phyloP scores from a whole-genome alignment of 2,329 filamentous ascomycete species.

The Neurospora sp. region DNA sequence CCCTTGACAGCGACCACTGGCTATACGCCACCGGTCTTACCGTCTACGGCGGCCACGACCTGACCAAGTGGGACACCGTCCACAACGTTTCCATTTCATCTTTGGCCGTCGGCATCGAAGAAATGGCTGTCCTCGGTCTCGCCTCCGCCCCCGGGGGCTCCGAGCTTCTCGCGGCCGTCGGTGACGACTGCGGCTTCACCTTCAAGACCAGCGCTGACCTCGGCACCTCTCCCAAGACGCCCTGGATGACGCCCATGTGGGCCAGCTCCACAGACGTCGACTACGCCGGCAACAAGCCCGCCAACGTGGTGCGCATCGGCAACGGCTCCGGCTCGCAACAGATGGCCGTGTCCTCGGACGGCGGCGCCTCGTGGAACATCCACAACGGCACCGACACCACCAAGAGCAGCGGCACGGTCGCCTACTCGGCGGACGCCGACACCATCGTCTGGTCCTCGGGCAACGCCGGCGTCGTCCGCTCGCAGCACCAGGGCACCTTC shows the following conservation, averaged over 20 bases:
- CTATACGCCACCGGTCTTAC: constrained; percentile 47
- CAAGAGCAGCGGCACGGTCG: constrained; percentile 35
- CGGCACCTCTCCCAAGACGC: constrained; percentile 30
- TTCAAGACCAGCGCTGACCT: constrained; percentile 29
- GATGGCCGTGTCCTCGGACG: constrained; percentile 39
- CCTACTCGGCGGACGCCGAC: constrained; percentile 40
- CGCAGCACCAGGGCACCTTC: constrained; percentile 32
- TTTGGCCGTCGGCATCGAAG: constrained; percentile 45
- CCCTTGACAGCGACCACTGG: constrained; percentile 50
- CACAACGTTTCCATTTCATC: constrained; percentile 40
- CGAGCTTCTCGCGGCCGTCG: constrained; percentile 41
- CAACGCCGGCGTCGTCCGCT: constrained; percentile 31
- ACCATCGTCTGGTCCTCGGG: constrained; percentile 38
- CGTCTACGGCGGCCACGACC: constrained; percentile 33
- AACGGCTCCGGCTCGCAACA: constrained; percentile 32
- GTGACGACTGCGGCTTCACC: constrained; percentile 43
- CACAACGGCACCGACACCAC: constrained; percentile 36
- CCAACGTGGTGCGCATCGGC: constrained; percentile 41
- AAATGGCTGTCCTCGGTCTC: constrained; percentile 39
- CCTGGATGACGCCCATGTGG: constrained; percentile 39
- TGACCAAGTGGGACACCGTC: constrained; percentile 43
- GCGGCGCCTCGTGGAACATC: constrained; percentile 39
- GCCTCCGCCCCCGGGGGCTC: constrained; percentile 39
- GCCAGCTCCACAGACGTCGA: constrained; percentile 36
- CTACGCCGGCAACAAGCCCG: constrained; percentile 35